These are phyloP conservation scores for Lasiosphaeria ovina DNA, from an alignment of 495 filamentous ascomycete genomes.

Conservation along the genomic window DNA sequence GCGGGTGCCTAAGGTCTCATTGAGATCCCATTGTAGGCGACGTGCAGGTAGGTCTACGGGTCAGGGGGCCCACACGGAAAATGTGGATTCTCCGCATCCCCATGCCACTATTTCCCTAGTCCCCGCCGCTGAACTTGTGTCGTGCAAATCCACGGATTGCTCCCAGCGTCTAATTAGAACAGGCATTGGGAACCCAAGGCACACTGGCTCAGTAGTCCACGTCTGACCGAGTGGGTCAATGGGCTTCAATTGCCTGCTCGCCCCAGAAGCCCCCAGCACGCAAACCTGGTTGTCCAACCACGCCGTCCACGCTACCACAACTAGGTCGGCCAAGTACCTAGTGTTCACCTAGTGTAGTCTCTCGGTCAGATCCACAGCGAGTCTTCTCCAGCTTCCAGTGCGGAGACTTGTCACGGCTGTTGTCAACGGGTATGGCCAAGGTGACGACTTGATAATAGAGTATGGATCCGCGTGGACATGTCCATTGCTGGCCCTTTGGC, in stretches of 20 bases:
- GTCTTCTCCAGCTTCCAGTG: slow-evolving; percentile 11
- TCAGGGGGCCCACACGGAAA: slow-evolving; percentile 11
- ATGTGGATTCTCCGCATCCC: slow-evolving; percentile 22
- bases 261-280: slow-evolving; percentile 11
- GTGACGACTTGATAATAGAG: slow-evolving; percentile 6
- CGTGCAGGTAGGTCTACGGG: background rate
- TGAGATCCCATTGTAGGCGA: background rate
- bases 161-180: background rate
- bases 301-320: background rate
- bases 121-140: background rate
- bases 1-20: background rate
- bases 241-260: slow-evolving; percentile 8
- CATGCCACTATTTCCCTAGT: slow-evolving; percentile 1
- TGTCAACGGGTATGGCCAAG: slow-evolving; percentile 13
- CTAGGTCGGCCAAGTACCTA: no score
- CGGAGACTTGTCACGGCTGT: slow-evolving; percentile 23
- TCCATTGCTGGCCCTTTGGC: background rate
- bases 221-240: background rate
- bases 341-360: background rate
- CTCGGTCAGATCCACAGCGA: slow-evolving; percentile 3
- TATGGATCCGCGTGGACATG: slow-evolving; percentile 3
- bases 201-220: no score
- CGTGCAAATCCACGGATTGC: background rate
- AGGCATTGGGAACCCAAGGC: background rate
- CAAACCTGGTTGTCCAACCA: slow-evolving; percentile 15